phyloP scores from a whole-genome alignment of 2,329 filamentous ascomycete genomes.

The Cercospora sp. region DNA sequence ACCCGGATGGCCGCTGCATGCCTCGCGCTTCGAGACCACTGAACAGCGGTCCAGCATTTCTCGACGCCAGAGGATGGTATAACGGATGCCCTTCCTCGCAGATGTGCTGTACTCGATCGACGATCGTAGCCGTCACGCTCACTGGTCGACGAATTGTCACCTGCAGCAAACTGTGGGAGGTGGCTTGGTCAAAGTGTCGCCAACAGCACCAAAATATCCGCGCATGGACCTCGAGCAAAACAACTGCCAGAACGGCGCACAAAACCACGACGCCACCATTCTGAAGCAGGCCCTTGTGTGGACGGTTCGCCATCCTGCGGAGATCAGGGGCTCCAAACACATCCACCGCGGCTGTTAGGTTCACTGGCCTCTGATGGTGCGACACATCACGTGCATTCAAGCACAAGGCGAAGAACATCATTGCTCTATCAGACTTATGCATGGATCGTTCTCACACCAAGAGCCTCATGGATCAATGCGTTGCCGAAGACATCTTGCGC shows the following conservation, averaged over 20 bases:
- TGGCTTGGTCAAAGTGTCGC: neutral
- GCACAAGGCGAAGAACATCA: neutral
- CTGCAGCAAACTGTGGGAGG: neutral
- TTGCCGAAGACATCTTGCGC: neutral
- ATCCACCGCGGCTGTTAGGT: neutral
- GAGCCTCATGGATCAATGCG: neutral
- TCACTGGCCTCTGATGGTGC: neutral
- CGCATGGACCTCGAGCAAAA: neutral
- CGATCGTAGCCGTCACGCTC: neutral
- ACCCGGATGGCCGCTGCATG: neutral
- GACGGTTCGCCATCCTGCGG: neutral
- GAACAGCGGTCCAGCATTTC: neutral
- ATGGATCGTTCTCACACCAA: neutral
- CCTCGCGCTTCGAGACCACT: neutral
- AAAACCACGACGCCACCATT: neutral
- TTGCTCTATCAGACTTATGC: neutral
- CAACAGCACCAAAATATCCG: neutral
- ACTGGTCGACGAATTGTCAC: neutral
- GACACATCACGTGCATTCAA: neutral
- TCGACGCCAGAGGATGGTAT: neutral
- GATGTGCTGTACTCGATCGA: slow-evolving; percentile 1
- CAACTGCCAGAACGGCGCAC: neutral
- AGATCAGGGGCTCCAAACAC: neutral
- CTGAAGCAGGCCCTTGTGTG: neutral
- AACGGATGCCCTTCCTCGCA: neutral